Evolutionary conservation across 352 stramenopile species (phyloP).

Genomic region (Phytophthora ohioensis): DNA sequence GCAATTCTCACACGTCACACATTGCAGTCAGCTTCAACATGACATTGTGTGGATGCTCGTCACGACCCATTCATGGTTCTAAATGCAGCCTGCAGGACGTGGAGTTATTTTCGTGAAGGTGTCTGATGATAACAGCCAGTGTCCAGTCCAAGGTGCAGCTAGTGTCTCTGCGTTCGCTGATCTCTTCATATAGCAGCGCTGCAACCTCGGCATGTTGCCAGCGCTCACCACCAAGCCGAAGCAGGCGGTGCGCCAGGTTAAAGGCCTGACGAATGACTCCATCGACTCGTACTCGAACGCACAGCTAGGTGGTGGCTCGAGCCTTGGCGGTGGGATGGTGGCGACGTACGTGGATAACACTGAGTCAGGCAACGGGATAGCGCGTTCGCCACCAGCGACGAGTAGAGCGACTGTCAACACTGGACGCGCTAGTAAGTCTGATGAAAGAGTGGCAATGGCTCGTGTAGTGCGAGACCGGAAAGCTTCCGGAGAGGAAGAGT

Average conservation of each 20-base stretch:
- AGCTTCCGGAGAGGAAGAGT: constrained; percentile 76
- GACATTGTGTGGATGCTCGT: too few species aligned
- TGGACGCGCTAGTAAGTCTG: constrained; percentile 31
- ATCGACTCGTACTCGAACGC: constrained; percentile 88
- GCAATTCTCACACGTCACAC: constrained; percentile 20
- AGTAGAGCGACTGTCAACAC: constrained; percentile 32
- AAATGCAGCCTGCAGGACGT: constrained; percentile 19
- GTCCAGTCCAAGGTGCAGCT: too few species aligned
- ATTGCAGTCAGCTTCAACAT: constrained; percentile 16
- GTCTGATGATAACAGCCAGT: constrained; percentile 30
- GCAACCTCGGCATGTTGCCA: constrained; percentile 62
- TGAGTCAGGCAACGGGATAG: constrained; percentile 34
- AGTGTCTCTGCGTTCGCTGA: too few species aligned
- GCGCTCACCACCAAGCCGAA: constrained; percentile 87
- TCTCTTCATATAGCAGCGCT: too few species aligned
- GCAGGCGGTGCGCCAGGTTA: constrained; percentile 81
- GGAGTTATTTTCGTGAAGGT: constrained; percentile 32
- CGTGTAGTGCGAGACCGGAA: constrained; percentile 81
- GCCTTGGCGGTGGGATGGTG: constrained; percentile 18
- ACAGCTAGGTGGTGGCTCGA: constrained; percentile 34
- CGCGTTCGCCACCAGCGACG: constrained; percentile 35
- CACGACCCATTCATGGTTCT: neutral
- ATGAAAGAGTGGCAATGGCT: constrained; percentile 47
- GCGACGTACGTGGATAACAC: constrained; percentile 72
- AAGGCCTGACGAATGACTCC: constrained; percentile 85